Evolutionary conservation across 768 basidiomycete genomes (phyloP), one percentile per base, ranked within the genome.

Genomic region (Dendrothele bispora): DNA sequence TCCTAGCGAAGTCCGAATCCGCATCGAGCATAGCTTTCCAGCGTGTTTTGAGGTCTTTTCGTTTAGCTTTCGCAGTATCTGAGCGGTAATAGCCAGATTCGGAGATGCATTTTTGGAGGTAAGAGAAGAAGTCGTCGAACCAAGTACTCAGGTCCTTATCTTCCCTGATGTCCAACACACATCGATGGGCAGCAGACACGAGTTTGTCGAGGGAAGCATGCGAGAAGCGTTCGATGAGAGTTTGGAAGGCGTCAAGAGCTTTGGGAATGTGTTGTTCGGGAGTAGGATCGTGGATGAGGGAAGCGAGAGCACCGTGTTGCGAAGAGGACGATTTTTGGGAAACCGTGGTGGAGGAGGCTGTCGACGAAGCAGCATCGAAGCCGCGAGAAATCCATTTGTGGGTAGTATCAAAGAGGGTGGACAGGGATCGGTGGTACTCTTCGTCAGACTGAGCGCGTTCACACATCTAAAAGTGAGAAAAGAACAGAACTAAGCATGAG

Each of bases 391-490:
- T 56, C 62, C 86, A 83, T 49, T 81, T 80, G 51, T 82, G 76
- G 2, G 79, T 58, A 39, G 81, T 69, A 39, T 66, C 64, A 55
- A 88, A 81, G 24, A 88, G 60, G 3, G 79, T 83, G 35, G 77
- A 66, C 37, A 89, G 64, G 1, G 86, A 66, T 2, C 72, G 63
- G 43, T 75, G 77, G 49, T 87, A 89, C 7, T 76, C 69, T 5
- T 77, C 67, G 53, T 88, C 82, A 7, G 72, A 71, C 51, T 83
- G 81, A 2, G 84, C 84, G 22, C 82, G 79, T 45, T 84, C 80
- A 54, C 75, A 80, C 7, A 87, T 73, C 87, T 85, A 45, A 1
- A 2, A 1, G n/a, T n/a, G n/a, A n/a, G n/a, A n/a, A n/a, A n/a
- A n/a, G n/a, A n/a, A n/a, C n/a, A n/a, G 3, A 20, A 22, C 39